A percentile compares a stretch with the other conserved stretches of the same genome.
Conservation (phyloP, 352 stramenopile species). For the Phytopythium sindhum region DNA sequence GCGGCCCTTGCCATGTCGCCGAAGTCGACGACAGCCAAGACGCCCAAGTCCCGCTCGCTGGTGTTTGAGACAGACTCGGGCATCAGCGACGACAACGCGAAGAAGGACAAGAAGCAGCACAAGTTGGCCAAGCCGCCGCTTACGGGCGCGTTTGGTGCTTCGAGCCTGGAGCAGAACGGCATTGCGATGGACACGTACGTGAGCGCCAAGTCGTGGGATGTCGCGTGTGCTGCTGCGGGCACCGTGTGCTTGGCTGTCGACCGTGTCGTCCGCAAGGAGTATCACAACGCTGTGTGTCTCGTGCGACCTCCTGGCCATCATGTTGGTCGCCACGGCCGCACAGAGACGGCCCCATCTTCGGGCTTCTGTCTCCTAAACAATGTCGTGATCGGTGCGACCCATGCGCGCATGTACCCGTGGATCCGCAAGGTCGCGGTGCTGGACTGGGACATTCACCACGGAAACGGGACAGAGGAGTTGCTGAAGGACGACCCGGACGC, state of each 20-base stretch:
- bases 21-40: slow-evolving; percentile 21
- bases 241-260: slow-evolving; percentile 82
- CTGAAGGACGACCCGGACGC: slow-evolving; percentile 76
- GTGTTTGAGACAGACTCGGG: slow-evolving; percentile 81
- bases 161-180: slow-evolving; percentile 57
- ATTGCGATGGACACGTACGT: slow-evolving; percentile 84
- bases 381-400: slow-evolving; percentile 97
- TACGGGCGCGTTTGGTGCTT: slow-evolving; percentile 66
- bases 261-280: slow-evolving; percentile 74
- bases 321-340: slow-evolving; percentile 76
- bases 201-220: slow-evolving; percentile 82
- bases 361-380: slow-evolving; percentile 99
- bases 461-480: slow-evolving; percentile 97
- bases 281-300: slow-evolving; percentile 80
- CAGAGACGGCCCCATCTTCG: slow-evolving; percentile 64
- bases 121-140: slow-evolving; percentile 41
- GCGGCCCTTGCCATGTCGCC: slow-evolving; percentile 38
- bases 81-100: slow-evolving; percentile 40
- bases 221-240: slow-evolving; percentile 71
- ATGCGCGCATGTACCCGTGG: slow-evolving; percentile 90
- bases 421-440: slow-evolving; percentile 95
- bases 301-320: slow-evolving; percentile 93
- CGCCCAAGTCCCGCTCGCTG: slow-evolving; percentile 38
- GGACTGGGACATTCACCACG: slow-evolving; percentile 99
- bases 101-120: slow-evolving; percentile 24